Conservation (phyloP, 495 filamentous ascomycete genomes). For the Pseudevernia furfuracea region DNA sequence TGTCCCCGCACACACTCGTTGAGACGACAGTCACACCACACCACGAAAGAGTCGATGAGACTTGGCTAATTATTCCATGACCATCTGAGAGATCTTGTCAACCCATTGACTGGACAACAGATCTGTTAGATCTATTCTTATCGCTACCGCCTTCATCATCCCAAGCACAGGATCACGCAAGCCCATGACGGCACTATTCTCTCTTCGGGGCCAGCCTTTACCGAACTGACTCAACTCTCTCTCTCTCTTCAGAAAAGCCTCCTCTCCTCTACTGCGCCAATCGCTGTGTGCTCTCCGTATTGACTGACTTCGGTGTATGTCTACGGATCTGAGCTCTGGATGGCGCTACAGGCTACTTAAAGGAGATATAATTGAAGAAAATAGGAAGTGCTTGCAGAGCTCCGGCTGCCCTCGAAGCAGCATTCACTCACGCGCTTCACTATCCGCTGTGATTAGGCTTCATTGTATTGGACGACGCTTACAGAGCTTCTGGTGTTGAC, state of each 20-base stretch:
- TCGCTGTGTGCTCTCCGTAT: neutral
- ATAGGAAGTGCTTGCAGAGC: neutral
- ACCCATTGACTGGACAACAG: neutral
- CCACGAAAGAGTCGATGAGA: neutral
- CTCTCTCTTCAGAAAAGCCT: neutral
- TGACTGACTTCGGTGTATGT: constrained; percentile 7
- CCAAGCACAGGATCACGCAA: neutral
- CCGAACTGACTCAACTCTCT: neutral
- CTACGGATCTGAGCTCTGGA: constrained; percentile 2
- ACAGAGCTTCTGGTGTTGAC: constrained; percentile 8
- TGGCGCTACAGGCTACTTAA: neutral
- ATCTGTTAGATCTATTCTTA: neutral
- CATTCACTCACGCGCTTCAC: neutral
- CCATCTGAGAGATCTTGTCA: neutral
- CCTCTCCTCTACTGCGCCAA: neutral
- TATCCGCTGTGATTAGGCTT: neutral
- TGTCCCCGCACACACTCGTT: neutral
- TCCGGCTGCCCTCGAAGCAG: neutral
- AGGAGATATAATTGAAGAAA: neutral
- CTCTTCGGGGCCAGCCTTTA: no score
- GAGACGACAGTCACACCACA: neutral
- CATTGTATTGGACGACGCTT: neutral
- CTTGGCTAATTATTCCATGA: neutral
- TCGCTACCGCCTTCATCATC: neutral
- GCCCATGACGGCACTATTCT: neutral